Evolutionary conservation across 2,329 filamentous ascomycete species (phyloP).

Genomic region (Phialocephala sp.): DNA sequence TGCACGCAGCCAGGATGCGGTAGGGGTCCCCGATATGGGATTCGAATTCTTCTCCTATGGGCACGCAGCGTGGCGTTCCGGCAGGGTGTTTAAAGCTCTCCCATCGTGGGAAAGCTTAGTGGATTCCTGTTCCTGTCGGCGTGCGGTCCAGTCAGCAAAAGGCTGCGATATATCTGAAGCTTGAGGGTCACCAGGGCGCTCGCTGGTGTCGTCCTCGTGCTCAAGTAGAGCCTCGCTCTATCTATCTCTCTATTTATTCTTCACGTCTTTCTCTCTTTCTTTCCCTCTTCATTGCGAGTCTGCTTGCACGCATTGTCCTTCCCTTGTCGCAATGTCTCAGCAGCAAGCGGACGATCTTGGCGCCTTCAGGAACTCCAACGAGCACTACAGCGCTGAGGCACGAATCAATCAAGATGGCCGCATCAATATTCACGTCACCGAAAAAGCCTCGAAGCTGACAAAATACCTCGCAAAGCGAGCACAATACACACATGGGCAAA

Average conservation of each 20-base stretch:
- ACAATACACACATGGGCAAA: slow-evolving; percentile 10
- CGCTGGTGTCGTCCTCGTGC: slow-evolving; percentile 2
- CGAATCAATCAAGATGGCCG: slow-evolving; percentile 32
- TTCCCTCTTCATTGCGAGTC: not conserved
- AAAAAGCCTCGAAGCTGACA: slow-evolving; percentile 24
- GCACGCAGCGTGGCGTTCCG: not conserved
- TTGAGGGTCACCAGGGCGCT: not conserved
- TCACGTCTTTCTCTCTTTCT: slow-evolving; percentile 1
- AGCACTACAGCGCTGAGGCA: slow-evolving; percentile 28
- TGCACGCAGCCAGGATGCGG: not conserved
- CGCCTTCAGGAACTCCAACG: slow-evolving; percentile 24
- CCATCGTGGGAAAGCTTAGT: not conserved
- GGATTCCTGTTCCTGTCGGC: slow-evolving; percentile 3
- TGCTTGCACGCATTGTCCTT: not conserved
- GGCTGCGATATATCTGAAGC: slow-evolving; percentile 5
- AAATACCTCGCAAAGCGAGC: slow-evolving; percentile 28
- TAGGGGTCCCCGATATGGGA: too few relatives aligned
- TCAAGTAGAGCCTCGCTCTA: not conserved
- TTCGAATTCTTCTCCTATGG: not conserved
- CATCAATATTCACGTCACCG: slow-evolving; percentile 30
- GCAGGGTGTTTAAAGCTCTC: not conserved
- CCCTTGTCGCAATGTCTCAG: not conserved
- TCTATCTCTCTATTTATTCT: not conserved
- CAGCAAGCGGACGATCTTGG: slow-evolving; percentile 3
- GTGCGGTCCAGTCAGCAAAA: slow-evolving; percentile 1